Percentiles rank a stretch among this genome's conserved stretches.
Conservation (phyloP, 2,329 filamentous ascomycete species). For the Ophiostoma sp. region DNA sequence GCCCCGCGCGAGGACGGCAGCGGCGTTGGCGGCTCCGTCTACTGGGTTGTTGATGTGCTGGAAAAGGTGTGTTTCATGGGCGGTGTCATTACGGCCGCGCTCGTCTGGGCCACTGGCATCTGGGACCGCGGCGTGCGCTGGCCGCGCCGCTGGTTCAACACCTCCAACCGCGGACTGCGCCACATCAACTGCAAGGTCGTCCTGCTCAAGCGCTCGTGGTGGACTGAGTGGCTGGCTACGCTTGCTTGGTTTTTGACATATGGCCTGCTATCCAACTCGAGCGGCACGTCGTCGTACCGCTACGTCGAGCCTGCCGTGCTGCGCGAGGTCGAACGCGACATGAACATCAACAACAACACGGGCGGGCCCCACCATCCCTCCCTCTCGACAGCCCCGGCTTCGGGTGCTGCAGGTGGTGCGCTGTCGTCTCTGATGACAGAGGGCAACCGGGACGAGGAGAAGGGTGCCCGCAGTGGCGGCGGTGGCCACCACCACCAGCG, state of each 20-base stretch:
- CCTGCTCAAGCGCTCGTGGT: constrained; percentile 75
- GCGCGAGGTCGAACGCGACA: constrained; percentile 55
- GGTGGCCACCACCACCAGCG: constrained; percentile 3
- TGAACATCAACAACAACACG: constrained; percentile 43
- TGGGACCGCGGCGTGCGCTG: constrained; percentile 94
- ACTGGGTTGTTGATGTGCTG: constrained; percentile 88
- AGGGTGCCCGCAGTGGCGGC: constrained; percentile 9
- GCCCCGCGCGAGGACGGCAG: constrained; percentile 92
- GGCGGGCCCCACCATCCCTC: constrained; percentile 35
- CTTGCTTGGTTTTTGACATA: constrained; percentile 74
- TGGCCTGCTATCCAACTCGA: constrained; percentile 62
- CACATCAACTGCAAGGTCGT: constrained; percentile 97
- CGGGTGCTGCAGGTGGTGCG: not conserved
- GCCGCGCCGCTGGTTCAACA: constrained; percentile 84
- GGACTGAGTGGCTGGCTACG: constrained; percentile 68
- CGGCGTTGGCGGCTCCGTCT: constrained; percentile 86
- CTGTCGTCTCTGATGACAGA: not conserved
- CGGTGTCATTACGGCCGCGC: constrained; percentile 75
- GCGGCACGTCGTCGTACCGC: constrained; percentile 62
- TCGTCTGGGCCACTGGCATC: constrained; percentile 92
- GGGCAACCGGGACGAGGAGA: constrained; percentile 24
- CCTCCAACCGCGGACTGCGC: constrained; percentile 83
- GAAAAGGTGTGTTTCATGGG: constrained; percentile 91
- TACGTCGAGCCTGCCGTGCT: constrained; percentile 63
- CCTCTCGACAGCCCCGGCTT: constrained; percentile 29